Evolutionary conservation across 345 rosid species (phyloP), one percentile per base, ranked within the genome.

Genomic region (Hibiscus syriacus): DNA sequence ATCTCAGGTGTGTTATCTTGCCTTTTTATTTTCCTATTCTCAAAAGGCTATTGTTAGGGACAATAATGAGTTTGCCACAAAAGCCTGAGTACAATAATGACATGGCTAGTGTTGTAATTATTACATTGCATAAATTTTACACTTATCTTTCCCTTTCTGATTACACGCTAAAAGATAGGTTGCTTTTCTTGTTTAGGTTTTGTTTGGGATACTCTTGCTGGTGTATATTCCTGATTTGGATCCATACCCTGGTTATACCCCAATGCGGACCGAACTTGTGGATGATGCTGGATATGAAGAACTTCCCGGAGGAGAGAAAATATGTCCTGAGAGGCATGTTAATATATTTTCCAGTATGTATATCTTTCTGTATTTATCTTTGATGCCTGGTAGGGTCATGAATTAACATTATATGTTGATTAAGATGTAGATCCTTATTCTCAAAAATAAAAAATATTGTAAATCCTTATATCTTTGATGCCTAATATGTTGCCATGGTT

Each of bases 231-330:
- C 99, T 67, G 72, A 82, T 74, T 74, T 89, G 98, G 98, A 89
- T 71, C 93, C 96, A 71, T 82, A 86, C 67, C 87, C 96, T 81
- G 96, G 98, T 75, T 94, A 94, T 78, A 82, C 90, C 55, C 88
- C 89, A 46, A 26, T 84, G 77, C 64, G 66, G 20, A 68, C 74
- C 74, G 93, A 89, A 71, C 75, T 76, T 49, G 66, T 74, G 17
- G 96, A 83, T 23, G 87, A 87, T 70, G 74, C 76, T 74, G 99
- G 82, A 73, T 94, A 94, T 80, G 92, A 87, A 77, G 98, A 86
- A 77, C 95, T 94, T 69, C 87, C 98, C 66, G 92, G 85, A 61
- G 96, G 88, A 80, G 96, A 94, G 78, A 77, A 84, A 61, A 86
- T 89, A 77, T 94, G 96, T 69, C 99, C 99, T 3, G 99, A 94